A percentile compares a stretch with the other conserved stretches of the same genome.
These are phyloP conservation scores for Bimuria novae-zelandiae DNA, from an alignment of 2,329 filamentous ascomycete species.

Conservation along the genomic window DNA sequence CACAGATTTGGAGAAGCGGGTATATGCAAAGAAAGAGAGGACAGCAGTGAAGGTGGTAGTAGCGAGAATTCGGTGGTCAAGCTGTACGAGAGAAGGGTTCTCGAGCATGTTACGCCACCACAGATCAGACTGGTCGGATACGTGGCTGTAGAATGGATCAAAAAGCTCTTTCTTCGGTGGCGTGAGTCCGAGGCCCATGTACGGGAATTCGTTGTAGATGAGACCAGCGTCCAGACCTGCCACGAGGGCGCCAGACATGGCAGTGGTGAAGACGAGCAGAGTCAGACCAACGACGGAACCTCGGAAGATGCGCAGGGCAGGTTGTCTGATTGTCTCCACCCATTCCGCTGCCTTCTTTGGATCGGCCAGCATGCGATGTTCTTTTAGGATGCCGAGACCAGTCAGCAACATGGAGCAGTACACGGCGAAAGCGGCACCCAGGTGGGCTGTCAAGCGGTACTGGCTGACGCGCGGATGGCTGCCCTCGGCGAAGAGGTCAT, in stretches of 20 bases:
- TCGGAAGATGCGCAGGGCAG: conserved; percentile 74
- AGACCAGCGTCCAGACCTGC: conserved; percentile 94
- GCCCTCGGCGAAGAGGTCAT: conserved; percentile 91
- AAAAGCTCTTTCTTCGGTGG: conserved; percentile 84
- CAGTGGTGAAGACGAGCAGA: conserved; percentile 81
- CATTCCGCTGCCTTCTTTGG: conserved; percentile 65
- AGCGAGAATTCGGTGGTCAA: conserved; percentile 92
- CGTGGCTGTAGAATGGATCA: conserved; percentile 81
- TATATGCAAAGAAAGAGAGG: conserved; percentile 79
- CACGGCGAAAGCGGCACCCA: conserved; percentile 88
- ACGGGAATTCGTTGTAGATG: conserved; percentile 98
- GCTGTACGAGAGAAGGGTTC: conserved; percentile 93
- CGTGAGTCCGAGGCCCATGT: conserved; percentile 83
- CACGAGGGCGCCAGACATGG: conserved; percentile 91
- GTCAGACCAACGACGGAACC: conserved; percentile 72
- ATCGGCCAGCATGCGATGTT: conserved; percentile 70
- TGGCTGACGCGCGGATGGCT: conserved; percentile 91
- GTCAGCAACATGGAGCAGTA: conserved; percentile 95
- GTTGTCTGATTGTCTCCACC: conserved; percentile 64
- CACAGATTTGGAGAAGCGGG: conserved; percentile 68
- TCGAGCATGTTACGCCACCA: conserved; percentile 98
- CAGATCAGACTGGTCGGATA: conserved; percentile 76
- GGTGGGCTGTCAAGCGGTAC: conserved; percentile 87
- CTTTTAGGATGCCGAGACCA: conserved; percentile 81
- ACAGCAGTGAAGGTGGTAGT: conserved; percentile 85